These are phyloP conservation scores for Aphanomyces euteiches DNA, from an alignment of 352 stramenopile genomes.

Conservation along the genomic window DNA sequence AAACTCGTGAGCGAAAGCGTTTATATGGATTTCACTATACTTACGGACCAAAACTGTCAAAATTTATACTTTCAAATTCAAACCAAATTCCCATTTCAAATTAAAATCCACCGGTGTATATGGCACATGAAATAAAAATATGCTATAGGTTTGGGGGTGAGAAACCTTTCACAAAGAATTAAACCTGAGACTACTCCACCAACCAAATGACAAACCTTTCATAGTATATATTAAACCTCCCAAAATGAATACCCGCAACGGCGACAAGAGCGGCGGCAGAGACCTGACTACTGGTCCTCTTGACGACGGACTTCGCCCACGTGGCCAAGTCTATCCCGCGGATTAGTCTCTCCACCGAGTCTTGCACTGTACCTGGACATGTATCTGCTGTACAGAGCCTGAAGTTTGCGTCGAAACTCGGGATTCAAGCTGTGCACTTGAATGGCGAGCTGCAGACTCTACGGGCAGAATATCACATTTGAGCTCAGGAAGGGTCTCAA, in stretches of 20 bases:
- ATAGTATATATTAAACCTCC: slow-evolving; percentile 1
- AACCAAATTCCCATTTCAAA: neutral
- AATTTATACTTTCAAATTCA: slow-evolving; percentile 7
- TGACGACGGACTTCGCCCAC: too few species aligned
- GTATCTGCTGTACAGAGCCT: too few species aligned
- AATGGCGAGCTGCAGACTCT: too few species aligned
- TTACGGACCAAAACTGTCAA: neutral
- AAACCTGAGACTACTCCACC: slow-evolving; percentile 9
- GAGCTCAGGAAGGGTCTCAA: too few species aligned
- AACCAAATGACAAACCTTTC: slow-evolving; percentile 5
- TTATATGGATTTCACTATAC: slow-evolving; percentile 13
- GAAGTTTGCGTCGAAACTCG: too few species aligned
- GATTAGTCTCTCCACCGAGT: too few species aligned
- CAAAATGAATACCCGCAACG: neutral
- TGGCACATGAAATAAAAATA: neutral
- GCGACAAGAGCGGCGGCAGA: neutral
- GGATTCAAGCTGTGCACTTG: too few species aligned
- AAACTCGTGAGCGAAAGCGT: neutral
- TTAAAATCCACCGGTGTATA: neutral
- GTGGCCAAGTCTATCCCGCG: too few species aligned
- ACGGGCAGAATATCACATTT: too few species aligned
- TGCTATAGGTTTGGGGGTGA: neutral
- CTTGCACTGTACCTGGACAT: too few species aligned
- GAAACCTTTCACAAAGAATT: slow-evolving; percentile 6
- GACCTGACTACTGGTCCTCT: too few species aligned